Evolutionary conservation across 1,284 basidiomycete species (phyloP).

Genomic region (Wallemia mellicola): DNA sequence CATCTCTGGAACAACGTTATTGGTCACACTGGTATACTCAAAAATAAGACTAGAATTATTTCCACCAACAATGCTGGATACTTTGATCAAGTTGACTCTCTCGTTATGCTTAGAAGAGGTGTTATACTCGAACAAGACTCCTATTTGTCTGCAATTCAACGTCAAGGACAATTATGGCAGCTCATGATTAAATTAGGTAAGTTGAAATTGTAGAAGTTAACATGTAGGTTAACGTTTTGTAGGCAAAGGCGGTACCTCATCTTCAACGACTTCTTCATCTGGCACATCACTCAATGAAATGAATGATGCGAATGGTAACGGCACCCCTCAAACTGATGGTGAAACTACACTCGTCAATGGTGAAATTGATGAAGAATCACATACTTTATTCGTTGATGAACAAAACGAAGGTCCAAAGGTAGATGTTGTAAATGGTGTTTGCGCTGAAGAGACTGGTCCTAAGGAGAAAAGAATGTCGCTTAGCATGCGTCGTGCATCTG

Average conservation of each 20-base stretch:
- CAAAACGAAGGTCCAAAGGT: conserved; percentile 10
- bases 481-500: conserved; percentile 14
- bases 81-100: conserved; percentile 44
- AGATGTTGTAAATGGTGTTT: conserved; percentile 10
- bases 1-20: conserved; percentile 46
- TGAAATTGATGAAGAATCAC: conserved; percentile 7
- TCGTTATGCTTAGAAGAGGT: conserved; percentile 51
- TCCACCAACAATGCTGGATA: conserved; percentile 75
- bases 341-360: conserved; percentile 1
- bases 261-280: conserved; percentile 11
- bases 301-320: conserved; percentile 3
- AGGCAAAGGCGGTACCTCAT: conserved; percentile 10
- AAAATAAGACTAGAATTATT: conserved; percentile 54
- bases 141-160: conserved; percentile 29
- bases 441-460: conserved; percentile 7
- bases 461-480: conserved; percentile 8
- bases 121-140: conserved; percentile 52
- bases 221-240: background rate
- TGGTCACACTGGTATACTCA: conserved; percentile 57
- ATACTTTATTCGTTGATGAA: conserved; percentile 11
- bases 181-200: conserved; percentile 29
- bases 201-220: background rate
- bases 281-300: conserved; percentile 2
- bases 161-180: conserved; percentile 39
- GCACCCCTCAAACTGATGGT: background rate